Conservation (phyloP, 1,284 basidiomycete species). For the Ustilago trichophora region DNA sequence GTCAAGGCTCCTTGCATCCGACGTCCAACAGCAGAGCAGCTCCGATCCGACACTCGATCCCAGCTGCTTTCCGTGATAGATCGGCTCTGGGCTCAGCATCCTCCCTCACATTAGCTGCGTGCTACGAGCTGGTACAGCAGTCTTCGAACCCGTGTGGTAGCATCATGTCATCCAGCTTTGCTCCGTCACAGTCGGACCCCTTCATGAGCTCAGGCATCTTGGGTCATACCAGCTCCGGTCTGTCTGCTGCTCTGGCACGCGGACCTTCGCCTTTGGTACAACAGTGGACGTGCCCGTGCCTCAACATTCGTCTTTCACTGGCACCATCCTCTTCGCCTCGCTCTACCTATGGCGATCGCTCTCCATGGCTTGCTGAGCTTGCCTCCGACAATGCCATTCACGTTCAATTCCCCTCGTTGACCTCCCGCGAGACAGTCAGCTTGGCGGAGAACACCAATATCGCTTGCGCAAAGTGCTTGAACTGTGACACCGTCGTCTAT, state of each 20-base stretch:
- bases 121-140: not conserved
- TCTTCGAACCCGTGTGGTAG: too few species aligned
- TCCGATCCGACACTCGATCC: too few species aligned
- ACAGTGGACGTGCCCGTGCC: constrained; percentile 43
- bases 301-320: constrained; percentile 38
- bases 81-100: not conserved
- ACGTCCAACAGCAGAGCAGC: not conserved
- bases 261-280: constrained; percentile 6
- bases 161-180: constrained; percentile 16
- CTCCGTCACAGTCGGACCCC: not conserved
- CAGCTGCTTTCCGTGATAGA: too few species aligned
- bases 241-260: constrained; percentile 22
- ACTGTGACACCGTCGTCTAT: constrained; percentile 45
- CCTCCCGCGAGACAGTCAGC: constrained; percentile 37
- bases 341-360: not conserved
- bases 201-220: not conserved
- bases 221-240: constrained; percentile 5
- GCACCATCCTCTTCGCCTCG: constrained; percentile 13
- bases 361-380: constrained; percentile 35
- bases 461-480: constrained; percentile 44
- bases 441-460: constrained; percentile 25
- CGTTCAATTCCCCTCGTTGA: constrained; percentile 30
- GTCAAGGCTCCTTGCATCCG: not conserved
- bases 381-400: constrained; percentile 35
- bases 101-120: too few species aligned